Evolutionary conservation across 1,284 basidiomycete species (phyloP), one percentile per base, ranked within the genome.

Genomic region (Moesziomyces globuligerus): DNA sequence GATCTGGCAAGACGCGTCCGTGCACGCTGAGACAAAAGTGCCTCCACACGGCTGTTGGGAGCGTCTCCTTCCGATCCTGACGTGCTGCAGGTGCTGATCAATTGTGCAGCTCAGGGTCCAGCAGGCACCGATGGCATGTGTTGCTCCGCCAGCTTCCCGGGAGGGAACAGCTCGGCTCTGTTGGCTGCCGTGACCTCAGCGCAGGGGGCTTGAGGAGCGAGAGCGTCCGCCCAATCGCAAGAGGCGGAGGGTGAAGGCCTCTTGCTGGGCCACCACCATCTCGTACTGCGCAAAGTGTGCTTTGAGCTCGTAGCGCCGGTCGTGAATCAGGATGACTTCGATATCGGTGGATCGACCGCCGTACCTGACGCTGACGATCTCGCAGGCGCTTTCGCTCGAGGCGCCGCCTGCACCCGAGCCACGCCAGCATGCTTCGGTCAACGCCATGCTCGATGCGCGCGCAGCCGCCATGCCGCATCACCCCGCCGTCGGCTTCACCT

Each of bases 401-500:
- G 4, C 56, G 21, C 71, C 74, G 2, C 15, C 81, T 44, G 65
- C 74, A 10, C 62, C 52, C 3, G 66, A 83, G 48, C 83, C 83
- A 2, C 72, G 78, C 48, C 64, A 78, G 18, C 78, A 84, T 47
- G 53, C 52, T 25, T 76, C 78, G 11, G 76, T 85, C 39, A 72
- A 80, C 24, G 68, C 80, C 47, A 66, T 85, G 48, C 76, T 85
- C 26, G 69, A 81, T 11, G 72, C 80, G 46, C 78, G 83, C 13
- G 81, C 81, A 4, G 32, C 52, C 9, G 76, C 81, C 36, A 66
- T 79, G 34, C 65, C 64, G 15, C 75, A 80, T 32, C 72, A 74
- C 26, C 72, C 82, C 21, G 83, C 83, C 9, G 83, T 83, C 2
- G 84, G 83, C 4, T 84, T 85, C 69, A 77, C 81, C 13, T 42